A percentile compares a stretch with the other conserved stretches of the same genome.
These are phyloP conservation scores for Lasiosphaeria miniovina DNA, from an alignment of 495 filamentous ascomycete species.

Conservation along the genomic window DNA sequence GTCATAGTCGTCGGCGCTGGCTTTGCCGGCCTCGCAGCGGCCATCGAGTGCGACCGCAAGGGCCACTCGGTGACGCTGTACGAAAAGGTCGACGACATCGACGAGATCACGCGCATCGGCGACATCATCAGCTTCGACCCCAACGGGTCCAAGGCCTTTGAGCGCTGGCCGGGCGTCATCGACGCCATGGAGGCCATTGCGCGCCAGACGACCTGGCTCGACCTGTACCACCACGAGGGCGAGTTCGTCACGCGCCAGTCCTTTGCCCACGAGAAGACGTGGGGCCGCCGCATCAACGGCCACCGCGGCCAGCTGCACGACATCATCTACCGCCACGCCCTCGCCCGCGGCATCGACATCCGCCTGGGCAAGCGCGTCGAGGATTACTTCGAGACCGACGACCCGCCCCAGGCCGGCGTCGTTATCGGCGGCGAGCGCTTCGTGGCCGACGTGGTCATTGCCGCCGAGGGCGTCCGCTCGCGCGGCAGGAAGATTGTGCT, in stretches of 20 bases:
- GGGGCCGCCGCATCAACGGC: slow-evolving; percentile 49
- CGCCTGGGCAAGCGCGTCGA: slow-evolving; percentile 52
- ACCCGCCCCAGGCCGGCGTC: slow-evolving; percentile 49
- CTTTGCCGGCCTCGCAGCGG: slow-evolving; percentile 58
- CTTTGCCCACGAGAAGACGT: slow-evolving; percentile 28
- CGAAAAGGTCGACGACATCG: slow-evolving; percentile 35
- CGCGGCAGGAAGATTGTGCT: slow-evolving; percentile 58
- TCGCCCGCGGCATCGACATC: slow-evolving; percentile 54
- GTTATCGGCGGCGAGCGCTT: slow-evolving; percentile 50
- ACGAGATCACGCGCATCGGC: slow-evolving; percentile 45
- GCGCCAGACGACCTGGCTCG: slow-evolving; percentile 40
- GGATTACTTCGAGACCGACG: slow-evolving; percentile 59
- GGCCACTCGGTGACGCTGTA: slow-evolving; percentile 35
- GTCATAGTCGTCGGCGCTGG: slow-evolving; percentile 61
- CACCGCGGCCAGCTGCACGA: slow-evolving; percentile 62
- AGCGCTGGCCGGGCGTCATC: slow-evolving; percentile 48
- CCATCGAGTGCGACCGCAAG: slow-evolving; percentile 54
- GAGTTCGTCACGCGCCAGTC: slow-evolving; percentile 31
- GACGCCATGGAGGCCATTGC: slow-evolving; percentile 49
- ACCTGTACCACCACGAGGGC: slow-evolving; percentile 33
- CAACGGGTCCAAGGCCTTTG: slow-evolving; percentile 45
- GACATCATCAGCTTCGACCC: slow-evolving; percentile 54
- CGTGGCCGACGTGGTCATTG: slow-evolving; percentile 56
- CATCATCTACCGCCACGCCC: slow-evolving; percentile 57
- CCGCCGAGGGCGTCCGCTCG: slow-evolving; percentile 62